Evolutionary conservation across 2,329 filamentous ascomycete genomes (phyloP).

Genomic region (Ophiocordyceps camponoti-rufipedis): DNA sequence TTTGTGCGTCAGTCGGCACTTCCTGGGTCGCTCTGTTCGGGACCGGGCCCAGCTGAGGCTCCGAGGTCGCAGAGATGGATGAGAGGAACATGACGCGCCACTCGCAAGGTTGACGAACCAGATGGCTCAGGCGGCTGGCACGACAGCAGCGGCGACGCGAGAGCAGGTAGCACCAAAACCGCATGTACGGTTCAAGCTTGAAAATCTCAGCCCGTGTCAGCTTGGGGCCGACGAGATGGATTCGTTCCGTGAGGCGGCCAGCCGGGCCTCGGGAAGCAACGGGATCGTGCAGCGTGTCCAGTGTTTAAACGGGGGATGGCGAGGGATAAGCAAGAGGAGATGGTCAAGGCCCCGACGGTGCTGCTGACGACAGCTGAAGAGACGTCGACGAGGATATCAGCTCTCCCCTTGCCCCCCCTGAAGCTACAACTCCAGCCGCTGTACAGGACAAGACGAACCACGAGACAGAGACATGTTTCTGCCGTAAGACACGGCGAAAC

Average conservation of each 20-base stretch:
- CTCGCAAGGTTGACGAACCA: slow-evolving; percentile 6
- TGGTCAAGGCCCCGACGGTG: no score
- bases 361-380: no score
- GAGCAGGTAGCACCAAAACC: background rate
- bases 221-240: background rate
- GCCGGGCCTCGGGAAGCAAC: background rate
- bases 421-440: no score
- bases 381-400: no score
- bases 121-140: background rate
- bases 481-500: background rate
- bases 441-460: no score
- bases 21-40: background rate
- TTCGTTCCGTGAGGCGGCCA: background rate
- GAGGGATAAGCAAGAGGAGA: no score
- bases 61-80: background rate
- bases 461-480: background rate
- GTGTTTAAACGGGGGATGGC: background rate
- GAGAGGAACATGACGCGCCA: slow-evolving; percentile 2
- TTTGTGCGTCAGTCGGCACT: background rate
- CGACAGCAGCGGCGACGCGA: background rate
- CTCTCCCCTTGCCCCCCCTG: no score
- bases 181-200: background rate
- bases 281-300: background rate
- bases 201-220: background rate
- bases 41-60: background rate